Base-by-base conservation (phyloP, 2,329 filamentous ascomycete genomes). In the Didymella lethalis region DNA sequence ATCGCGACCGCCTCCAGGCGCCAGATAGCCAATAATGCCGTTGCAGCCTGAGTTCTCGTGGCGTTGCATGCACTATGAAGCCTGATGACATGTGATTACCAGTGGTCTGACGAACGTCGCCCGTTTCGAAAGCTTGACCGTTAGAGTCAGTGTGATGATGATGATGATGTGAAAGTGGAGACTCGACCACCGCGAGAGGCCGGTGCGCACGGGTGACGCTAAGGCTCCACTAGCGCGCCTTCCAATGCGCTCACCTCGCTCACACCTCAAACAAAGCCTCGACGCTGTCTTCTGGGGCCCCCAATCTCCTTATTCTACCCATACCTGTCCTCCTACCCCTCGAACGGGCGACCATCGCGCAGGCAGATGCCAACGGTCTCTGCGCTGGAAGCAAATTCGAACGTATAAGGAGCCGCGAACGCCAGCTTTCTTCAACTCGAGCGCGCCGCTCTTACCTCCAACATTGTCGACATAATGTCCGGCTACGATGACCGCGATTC, bases 401-500 rank as follows among this genome's bases (percentile, higher is more conserved):
- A 16, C 46, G 7, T 18, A 46, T 34, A 50, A 50, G 47, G 41
- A 59, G 56, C 47, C 49, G 40, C 43, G 46, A 58, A 46, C 46
- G 46, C 47, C 50, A 50, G 50, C 56, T 59, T 50, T 59, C 50
- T 44, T 50, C 40, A 7, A 43, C 51, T 43, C 28, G 54, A 54
- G 57, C 59, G 48, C 57, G 50, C 46, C 54, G 54, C 54, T 46
- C 50, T 56, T 47, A 55, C 45, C 41, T 38, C 40, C 38, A 23
- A 40, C 29, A 49, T 38, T 28, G 28, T 41, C 46, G 23, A 29
- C 53, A 62, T 46, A 36, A 76, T 76, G 74, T 69, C 73, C 32
- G 68, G 64, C 53, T 75, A 73, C 57, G 68, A 69, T 57, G 69
- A 59, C 36, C 56, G 65, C 51, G 68, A 66, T 54, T 69, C 64